A percentile compares a stretch with the other conserved stretches of the same genome.
Conservation (phyloP, 345 rosid genomes). For the Psidium guajava region DNA sequence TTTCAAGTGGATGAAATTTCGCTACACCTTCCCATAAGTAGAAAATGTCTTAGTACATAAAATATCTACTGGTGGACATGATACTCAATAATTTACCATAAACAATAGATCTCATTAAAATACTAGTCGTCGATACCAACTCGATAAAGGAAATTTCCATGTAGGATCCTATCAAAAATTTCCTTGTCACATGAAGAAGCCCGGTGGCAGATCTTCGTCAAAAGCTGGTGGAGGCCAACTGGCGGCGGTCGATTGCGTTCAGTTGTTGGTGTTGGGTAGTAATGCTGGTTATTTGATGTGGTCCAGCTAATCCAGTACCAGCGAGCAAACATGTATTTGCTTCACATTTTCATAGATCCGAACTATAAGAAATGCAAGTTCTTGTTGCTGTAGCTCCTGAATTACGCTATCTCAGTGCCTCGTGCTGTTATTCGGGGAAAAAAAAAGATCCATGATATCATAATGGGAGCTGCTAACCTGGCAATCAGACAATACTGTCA, state of each 20-base stretch:
- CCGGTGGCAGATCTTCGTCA: neutral
- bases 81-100: neutral
- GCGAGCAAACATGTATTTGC: neutral
- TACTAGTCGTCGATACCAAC: neutral
- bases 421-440: no score
- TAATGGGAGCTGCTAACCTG: no score
- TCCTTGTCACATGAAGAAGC: neutral
- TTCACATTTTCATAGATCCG: neutral
- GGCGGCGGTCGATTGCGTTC: neutral
- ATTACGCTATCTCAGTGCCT: no score
- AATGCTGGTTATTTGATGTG: neutral
- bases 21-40: neutral
- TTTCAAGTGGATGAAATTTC: neutral
- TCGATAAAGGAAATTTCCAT: neutral
- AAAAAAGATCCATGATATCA: no score
- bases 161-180: neutral
- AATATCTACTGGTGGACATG: neutral
- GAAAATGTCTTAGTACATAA: neutral
- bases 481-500: no score
- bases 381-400: no score
- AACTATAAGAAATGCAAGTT: no score
- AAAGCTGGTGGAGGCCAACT: neutral
- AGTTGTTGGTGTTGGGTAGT: neutral
- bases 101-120: neutral
- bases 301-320: neutral